Conservation (phyloP, 352 stramenopile species). For the Globisporangium splendens region DNA sequence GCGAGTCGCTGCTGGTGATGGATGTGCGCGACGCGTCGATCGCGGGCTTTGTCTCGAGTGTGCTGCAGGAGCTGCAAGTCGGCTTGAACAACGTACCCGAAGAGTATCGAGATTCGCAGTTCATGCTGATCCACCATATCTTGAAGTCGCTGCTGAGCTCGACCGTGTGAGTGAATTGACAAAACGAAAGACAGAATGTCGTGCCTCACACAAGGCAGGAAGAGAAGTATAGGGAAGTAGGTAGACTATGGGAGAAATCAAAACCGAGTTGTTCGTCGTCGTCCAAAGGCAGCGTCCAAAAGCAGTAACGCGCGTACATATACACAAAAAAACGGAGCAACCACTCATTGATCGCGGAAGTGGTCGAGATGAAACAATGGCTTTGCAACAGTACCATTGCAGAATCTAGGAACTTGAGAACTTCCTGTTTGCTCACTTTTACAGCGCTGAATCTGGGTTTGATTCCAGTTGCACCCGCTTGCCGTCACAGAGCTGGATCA, state of each 20-base stretch:
- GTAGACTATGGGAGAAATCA: background rate
- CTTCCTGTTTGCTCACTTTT: background rate
- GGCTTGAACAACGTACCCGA: slow-evolving; percentile 55
- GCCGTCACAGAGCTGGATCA: slow-evolving; percentile 27
- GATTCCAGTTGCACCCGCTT: slow-evolving; percentile 11
- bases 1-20: slow-evolving; percentile 82
- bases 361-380: background rate
- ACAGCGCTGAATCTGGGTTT: background rate
- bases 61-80: slow-evolving; percentile 72
- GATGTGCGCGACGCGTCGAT: slow-evolving; percentile 70
- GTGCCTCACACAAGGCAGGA: background rate
- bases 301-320: too few relatives aligned
- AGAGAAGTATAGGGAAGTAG: background rate
- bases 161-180: background rate
- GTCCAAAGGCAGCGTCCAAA: too few relatives aligned
- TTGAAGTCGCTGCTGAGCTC: slow-evolving; percentile 85
- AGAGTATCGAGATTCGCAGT: slow-evolving; percentile 73
- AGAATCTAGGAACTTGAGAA: too few relatives aligned
- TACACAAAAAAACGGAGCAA: too few relatives aligned
- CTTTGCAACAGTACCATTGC: too few relatives aligned
- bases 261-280: too few relatives aligned
- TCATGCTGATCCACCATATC: slow-evolving; percentile 80
- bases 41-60: slow-evolving; percentile 67
- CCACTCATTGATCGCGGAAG: background rate
- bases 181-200: too few relatives aligned